These are phyloP conservation scores for Tolypocladium tundrense DNA, from an alignment of 2,329 filamentous ascomycete species.

Conservation along the genomic window DNA sequence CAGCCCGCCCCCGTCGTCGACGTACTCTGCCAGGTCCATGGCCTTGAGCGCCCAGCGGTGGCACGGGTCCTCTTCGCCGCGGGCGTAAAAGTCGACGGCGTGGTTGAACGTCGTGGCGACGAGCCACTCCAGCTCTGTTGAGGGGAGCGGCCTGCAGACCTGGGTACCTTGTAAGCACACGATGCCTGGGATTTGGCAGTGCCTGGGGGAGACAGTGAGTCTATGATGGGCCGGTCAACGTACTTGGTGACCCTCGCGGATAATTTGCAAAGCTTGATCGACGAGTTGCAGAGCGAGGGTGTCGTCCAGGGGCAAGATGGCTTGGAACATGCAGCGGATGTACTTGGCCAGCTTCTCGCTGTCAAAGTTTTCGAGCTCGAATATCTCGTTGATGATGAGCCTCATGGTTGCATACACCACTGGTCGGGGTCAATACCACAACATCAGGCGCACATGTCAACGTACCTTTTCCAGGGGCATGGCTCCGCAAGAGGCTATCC, in stretches of 20 bases:
- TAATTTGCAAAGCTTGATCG: slow-evolving; percentile 49
- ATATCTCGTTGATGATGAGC: slow-evolving; percentile 61
- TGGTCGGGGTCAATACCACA: slow-evolving; percentile 12
- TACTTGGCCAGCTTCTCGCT: slow-evolving; percentile 59
- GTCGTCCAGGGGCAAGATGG: slow-evolving; percentile 48
- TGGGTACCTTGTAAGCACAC: slow-evolving; percentile 7
- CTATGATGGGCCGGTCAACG: neutral
- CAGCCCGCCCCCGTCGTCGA: slow-evolving; percentile 41
- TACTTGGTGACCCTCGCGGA: slow-evolving; percentile 39
- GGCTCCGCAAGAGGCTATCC: slow-evolving; percentile 49
- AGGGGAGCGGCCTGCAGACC: slow-evolving; percentile 44
- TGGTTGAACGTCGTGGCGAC: slow-evolving; percentile 59
- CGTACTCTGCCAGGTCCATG: slow-evolving; percentile 48
- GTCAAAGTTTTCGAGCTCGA: slow-evolving; percentile 45
- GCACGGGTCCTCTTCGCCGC: slow-evolving; percentile 42
- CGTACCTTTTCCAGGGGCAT: slow-evolving; percentile 39
- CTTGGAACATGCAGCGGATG: slow-evolving; percentile 66
- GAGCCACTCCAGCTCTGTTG: slow-evolving; percentile 67
- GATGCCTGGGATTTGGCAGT: neutral
- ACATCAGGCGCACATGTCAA: neutral
- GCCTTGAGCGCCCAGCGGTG: slow-evolving; percentile 54
- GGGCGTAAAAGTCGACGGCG: slow-evolving; percentile 54
- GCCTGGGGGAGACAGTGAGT: neutral
- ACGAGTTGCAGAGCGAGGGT: slow-evolving; percentile 48
- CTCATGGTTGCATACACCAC: slow-evolving; percentile 45